A percentile compares a stretch with the other conserved stretches of the same genome.
These are phyloP conservation scores for Diplodia intermedia DNA, from an alignment of 2,329 filamentous ascomycete species.

Conservation along the genomic window DNA sequence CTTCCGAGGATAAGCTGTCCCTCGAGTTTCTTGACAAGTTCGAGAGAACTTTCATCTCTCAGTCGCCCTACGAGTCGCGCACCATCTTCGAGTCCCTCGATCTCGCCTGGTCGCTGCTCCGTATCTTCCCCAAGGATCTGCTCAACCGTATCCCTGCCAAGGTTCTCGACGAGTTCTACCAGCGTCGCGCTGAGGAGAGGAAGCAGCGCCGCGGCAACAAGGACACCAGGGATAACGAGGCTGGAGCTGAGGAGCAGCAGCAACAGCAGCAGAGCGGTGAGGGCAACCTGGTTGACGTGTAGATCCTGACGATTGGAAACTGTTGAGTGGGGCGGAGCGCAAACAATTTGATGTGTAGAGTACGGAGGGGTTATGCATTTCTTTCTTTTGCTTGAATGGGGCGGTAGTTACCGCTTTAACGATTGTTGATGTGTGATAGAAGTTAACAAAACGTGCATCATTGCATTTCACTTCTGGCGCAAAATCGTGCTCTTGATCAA, in stretches of 20 bases:
- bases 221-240: conserved; percentile 54
- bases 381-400: conserved; percentile 9
- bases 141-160: conserved; percentile 78
- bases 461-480: background rate
- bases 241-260: conserved; percentile 35
- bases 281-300: conserved; percentile 31
- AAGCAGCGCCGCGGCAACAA: conserved; percentile 50
- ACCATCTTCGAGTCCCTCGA: conserved; percentile 93
- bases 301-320: conserved; percentile 1
- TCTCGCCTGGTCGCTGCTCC: conserved; percentile 92
- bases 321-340: background rate
- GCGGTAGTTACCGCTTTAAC: conserved; percentile 19
- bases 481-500: no score
- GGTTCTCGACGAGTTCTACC: conserved; percentile 60
- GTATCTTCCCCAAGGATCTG: conserved; percentile 97
- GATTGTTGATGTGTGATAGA: conserved; percentile 26
- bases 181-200: conserved; percentile 47
- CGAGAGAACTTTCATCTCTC: conserved; percentile 90
- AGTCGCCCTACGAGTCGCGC: conserved; percentile 90
- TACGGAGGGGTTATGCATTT: conserved; percentile 25
- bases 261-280: conserved; percentile 19
- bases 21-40: conserved; percentile 99
- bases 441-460: conserved; percentile 15
- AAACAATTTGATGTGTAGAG: conserved; percentile 22
- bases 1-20: conserved; percentile 94